phyloP scores from a whole-genome alignment of 441 rosid genomes.

The Breynia disticha region DNA sequence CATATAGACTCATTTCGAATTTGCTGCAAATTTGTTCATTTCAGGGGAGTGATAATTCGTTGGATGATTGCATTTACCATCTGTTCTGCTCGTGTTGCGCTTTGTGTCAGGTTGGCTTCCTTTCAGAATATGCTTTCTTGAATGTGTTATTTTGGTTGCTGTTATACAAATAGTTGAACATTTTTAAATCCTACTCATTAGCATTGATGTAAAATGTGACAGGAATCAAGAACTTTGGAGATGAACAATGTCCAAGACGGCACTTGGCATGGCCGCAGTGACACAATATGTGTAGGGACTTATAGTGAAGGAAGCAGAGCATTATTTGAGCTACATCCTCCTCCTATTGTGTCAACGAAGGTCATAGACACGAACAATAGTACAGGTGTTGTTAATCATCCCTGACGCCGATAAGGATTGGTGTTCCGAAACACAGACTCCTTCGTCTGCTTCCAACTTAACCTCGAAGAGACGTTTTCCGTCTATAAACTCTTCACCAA shows the following conservation, averaged over 20 bases:
- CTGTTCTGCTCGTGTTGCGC: slow-evolving; percentile 73
- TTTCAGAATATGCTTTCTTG: not conserved
- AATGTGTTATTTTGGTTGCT: not conserved
- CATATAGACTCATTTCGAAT: too few species aligned
- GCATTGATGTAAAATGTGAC: slow-evolving; percentile 7
- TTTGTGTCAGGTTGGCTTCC: slow-evolving; percentile 55
- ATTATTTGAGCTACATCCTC: slow-evolving; percentile 38
- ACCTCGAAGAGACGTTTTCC: too few species aligned
- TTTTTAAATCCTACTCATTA: not conserved
- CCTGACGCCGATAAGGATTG: slow-evolving; percentile 10
- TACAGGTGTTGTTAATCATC: slow-evolving; percentile 5
- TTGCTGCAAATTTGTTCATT: slow-evolving; percentile 8
- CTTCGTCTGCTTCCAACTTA: not conserved
- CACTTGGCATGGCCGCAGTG: slow-evolving; percentile 91
- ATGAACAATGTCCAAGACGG: slow-evolving; percentile 94
- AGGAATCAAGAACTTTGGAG: slow-evolving; percentile 91
- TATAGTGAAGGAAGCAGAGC: slow-evolving; percentile 47
- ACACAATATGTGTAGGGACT: slow-evolving; percentile 62
- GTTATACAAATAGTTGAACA: not conserved
- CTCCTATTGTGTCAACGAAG: slow-evolving; percentile 33
- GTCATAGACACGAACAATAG: slow-evolving; percentile 25
- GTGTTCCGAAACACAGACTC: slow-evolving; percentile 1
- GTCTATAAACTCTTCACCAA: too few species aligned
- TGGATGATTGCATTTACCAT: slow-evolving; percentile 72
- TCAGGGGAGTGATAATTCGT: slow-evolving; percentile 62